phyloP scores from a whole-genome alignment of 2,329 filamentous ascomycete species.

The Xylaria sp. region DNA sequence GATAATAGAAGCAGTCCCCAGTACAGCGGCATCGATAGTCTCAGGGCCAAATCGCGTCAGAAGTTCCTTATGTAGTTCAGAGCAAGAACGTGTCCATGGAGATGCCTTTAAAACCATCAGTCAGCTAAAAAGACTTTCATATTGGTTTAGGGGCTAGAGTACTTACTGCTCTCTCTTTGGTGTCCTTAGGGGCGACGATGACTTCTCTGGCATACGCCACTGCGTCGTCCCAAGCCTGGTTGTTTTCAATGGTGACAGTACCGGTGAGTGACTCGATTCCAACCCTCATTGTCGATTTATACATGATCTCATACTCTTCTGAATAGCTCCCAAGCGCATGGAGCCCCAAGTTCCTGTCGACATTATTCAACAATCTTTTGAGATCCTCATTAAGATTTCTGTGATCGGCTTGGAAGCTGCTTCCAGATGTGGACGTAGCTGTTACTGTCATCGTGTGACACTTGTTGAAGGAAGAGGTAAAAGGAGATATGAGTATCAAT shows the following conservation, averaged over 20 bases:
- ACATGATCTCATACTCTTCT: slow-evolving; percentile 25
- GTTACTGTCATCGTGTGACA: slow-evolving; percentile 2
- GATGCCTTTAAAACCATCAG: neutral
- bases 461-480: neutral
- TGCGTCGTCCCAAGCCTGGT: slow-evolving; percentile 26
- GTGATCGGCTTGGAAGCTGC: slow-evolving; percentile 4
- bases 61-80: slow-evolving; percentile 31
- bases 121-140: neutral
- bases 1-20: slow-evolving; percentile 29
- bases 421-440: neutral
- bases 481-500: neutral
- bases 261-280: slow-evolving; percentile 28
- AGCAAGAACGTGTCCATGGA: slow-evolving; percentile 31
- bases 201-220: slow-evolving; percentile 34
- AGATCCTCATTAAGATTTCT: slow-evolving; percentile 18
- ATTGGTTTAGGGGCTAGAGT: too few species aligned
- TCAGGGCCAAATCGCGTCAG: slow-evolving; percentile 31
- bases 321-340: slow-evolving; percentile 31
- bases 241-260: slow-evolving; percentile 20
- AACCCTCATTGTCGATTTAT: slow-evolving; percentile 27
- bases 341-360: slow-evolving; percentile 7
- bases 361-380: neutral
- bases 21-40: slow-evolving; percentile 25
- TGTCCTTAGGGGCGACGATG: slow-evolving; percentile 27
- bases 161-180: slow-evolving; percentile 20